These are phyloP conservation scores for Sugiyamaella castrensis DNA, from an alignment of 1,139 yeast genomes.

Conservation along the genomic window DNA sequence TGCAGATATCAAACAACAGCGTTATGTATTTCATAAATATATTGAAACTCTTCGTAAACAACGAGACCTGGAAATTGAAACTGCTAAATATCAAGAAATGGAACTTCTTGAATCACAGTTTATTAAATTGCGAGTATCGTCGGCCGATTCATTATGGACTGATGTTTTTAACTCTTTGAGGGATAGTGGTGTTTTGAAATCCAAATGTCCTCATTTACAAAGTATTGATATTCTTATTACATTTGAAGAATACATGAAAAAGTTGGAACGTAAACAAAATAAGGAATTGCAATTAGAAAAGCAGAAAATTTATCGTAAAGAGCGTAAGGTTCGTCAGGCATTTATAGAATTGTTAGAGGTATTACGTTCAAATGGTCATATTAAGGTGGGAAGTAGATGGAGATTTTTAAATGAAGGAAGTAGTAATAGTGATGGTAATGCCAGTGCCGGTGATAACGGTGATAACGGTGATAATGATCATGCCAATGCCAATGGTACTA, in stretches of 20 bases:
- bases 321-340: conserved; percentile 61
- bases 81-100: conserved; percentile 21
- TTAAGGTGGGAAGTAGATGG: conserved; percentile 61
- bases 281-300: conserved; percentile 37
- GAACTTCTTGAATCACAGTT: conserved; percentile 28
- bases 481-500: no score
- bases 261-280: conserved; percentile 43
- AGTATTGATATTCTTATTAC: conserved; percentile 59
- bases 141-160: conserved; percentile 43
- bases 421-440: no score
- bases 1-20: conserved; percentile 23
- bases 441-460: no score
- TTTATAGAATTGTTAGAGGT: conserved; percentile 50
- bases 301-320: conserved; percentile 47
- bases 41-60: conserved; percentile 43
- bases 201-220: conserved; percentile 52
- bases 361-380: conserved; percentile 39
- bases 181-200: conserved; percentile 52
- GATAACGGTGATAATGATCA: no score
- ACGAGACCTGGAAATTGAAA: conserved; percentile 36
- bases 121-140: conserved; percentile 37
- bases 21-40: conserved; percentile 50
- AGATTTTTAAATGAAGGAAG: conserved; percentile 35
- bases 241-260: conserved; percentile 50
- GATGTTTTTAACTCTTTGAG: conserved; percentile 42